phyloP scores from a whole-genome alignment of 345 rosid genomes.

The Dipteronia sinensis region DNA sequence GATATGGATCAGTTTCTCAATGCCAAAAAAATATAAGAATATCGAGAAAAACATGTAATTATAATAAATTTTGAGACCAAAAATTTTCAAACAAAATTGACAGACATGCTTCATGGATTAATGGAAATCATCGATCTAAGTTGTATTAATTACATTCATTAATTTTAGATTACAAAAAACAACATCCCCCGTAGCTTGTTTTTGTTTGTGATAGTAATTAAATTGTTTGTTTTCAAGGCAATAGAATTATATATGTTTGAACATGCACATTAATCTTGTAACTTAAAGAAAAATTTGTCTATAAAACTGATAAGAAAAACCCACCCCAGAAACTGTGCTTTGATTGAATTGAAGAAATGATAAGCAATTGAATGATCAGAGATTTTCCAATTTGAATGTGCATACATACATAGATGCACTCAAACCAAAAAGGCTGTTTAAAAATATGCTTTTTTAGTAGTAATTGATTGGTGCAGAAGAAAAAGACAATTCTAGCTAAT shows the following conservation, averaged over 20 bases:
- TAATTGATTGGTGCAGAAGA: constrained; percentile 6
- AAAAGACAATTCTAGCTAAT: constrained; percentile 11
- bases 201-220: constrained; percentile 2
- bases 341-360: background rate
- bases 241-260: background rate
- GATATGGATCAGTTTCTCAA: constrained; percentile 28
- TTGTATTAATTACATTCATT: constrained; percentile 38
- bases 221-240: constrained; percentile 8
- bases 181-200: constrained; percentile 16
- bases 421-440: too few relatives aligned
- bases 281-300: too few relatives aligned
- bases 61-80: constrained; percentile 8
- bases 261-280: background rate
- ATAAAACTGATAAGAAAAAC: too few relatives aligned
- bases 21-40: background rate
- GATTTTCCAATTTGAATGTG: too few relatives aligned
- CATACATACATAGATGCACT: too few relatives aligned
- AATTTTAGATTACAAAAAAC: constrained; percentile 31
- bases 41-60: background rate
- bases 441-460: background rate
- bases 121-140: constrained; percentile 29
- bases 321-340: too few relatives aligned
- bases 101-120: constrained; percentile 61
- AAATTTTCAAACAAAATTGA: constrained; percentile 40
- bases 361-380: too few relatives aligned